Base-by-base conservation (phyloP, 2,329 filamentous ascomycete species). In the Xylogone sp. region DNA sequence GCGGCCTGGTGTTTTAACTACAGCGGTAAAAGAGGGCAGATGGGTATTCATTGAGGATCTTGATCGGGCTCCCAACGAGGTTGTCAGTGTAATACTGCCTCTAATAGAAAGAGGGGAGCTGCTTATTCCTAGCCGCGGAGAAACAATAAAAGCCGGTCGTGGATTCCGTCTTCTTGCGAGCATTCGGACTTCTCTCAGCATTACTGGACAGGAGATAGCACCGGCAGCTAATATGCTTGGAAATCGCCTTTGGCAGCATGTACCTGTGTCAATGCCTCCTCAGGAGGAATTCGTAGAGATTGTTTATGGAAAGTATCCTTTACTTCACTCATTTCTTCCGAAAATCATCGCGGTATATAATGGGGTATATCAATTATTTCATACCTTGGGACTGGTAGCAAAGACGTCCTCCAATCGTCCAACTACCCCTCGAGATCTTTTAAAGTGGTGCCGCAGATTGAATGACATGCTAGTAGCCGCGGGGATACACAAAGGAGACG, bases 21-120 rank as follows among this genome's bases (percentile, higher is more conserved):
- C 90, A 24, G 95, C 95, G 31, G 91, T 97, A 2, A 86, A 82
- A 64, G 93, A 99, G 74, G 95, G 94, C 16, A 82, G 93, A 63
- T 99, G 94, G 95, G 88, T 99, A 6, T 77, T 99, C 58, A 95
- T 99, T 53, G 95, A 99, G 69, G 95, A 99, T 68, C 78, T 99
- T 42, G 92, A 99, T 66, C 85, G 93, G 56, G 94, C 94, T 10
- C 94, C 95, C 3, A 93, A 90, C 58, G 94, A 99, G 69, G 89
- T 99, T 45, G 84, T 99, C 68, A 96, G 93, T 66, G 91, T 92
- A 13, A 80, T 99, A 22, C 76, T 99, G 21, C 94, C 95, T 9
- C 78, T 99, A 8, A 92, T 99, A 53, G 94, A 99, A 70, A 84
- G 88, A 53, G 85, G 90, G n/a, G 90, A 97, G 67, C 79, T 99